Conservation (phyloP, 2,329 filamentous ascomycete genomes). For the Coniochaeta sp. region DNA sequence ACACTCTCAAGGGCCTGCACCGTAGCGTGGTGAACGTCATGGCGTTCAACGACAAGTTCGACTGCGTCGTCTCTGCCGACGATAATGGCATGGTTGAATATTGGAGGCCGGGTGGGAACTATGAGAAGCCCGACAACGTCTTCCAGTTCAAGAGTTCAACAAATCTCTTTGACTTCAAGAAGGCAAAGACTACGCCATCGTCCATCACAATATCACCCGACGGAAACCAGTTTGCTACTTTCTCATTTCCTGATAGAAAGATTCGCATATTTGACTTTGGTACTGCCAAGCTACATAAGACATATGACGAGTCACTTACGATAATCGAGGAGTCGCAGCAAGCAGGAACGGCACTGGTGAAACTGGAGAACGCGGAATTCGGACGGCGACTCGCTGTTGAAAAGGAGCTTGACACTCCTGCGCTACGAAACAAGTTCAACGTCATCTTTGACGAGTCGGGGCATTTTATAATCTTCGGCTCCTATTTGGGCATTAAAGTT, state of each 20-base stretch:
- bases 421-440: slow-evolving; percentile 65
- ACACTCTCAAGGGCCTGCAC: slow-evolving; percentile 75
- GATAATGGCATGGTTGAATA: slow-evolving; percentile 94
- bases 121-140: slow-evolving; percentile 86
- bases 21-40: slow-evolving; percentile 74
- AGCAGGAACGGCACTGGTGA: slow-evolving; percentile 73
- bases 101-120: slow-evolving; percentile 74
- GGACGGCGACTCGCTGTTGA: slow-evolving; percentile 81
- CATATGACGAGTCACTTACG: slow-evolving; percentile 88
- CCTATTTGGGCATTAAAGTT: slow-evolving; percentile 86
- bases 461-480: slow-evolving; percentile 91
- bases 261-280: slow-evolving; percentile 90
- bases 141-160: slow-evolving; percentile 93
- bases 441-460: slow-evolving; percentile 94
- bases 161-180: slow-evolving; percentile 95
- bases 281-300: slow-evolving; percentile 78
- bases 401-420: slow-evolving; percentile 69
- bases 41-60: slow-evolving; percentile 79
- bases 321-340: slow-evolving; percentile 94
- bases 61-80: slow-evolving; percentile 88
- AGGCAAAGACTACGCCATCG: slow-evolving; percentile 77
- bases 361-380: slow-evolving; percentile 86
- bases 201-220: slow-evolving; percentile 81
- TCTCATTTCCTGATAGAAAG: slow-evolving; percentile 90
- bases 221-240: slow-evolving; percentile 77